These are phyloP conservation scores for Rhizopus sp. DNA, from an alignment of 371 early-diverging fungal genomes.

Conservation along the genomic window DNA sequence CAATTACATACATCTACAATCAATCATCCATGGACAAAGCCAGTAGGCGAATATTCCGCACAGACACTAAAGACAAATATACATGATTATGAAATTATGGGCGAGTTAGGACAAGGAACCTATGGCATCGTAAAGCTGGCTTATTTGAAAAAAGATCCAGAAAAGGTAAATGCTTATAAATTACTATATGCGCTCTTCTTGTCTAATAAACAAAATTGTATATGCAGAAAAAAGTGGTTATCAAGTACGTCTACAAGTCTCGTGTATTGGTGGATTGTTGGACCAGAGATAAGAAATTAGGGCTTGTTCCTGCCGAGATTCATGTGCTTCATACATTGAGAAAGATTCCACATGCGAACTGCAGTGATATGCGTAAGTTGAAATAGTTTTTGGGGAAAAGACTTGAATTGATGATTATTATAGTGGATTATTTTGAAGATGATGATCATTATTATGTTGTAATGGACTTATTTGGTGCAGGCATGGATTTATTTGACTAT, in stretches of 20 bases:
- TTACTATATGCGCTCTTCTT: not conserved
- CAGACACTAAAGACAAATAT: slow-evolving; percentile 43
- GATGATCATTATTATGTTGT: slow-evolving; percentile 69
- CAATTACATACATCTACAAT: not conserved
- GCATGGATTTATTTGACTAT: slow-evolving; percentile 78
- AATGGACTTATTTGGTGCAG: slow-evolving; percentile 62
- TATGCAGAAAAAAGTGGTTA: slow-evolving; percentile 57
- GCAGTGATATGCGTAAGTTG: slow-evolving; percentile 57
- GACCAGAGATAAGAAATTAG: slow-evolving; percentile 61
- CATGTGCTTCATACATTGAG: slow-evolving; percentile 67
- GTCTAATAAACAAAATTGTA: no score
- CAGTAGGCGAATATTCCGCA: slow-evolving; percentile 33
- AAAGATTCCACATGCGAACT: slow-evolving; percentile 63
- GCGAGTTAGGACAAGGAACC: slow-evolving; percentile 73
- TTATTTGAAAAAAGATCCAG: slow-evolving; percentile 37
- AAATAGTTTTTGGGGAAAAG: slow-evolving; percentile 16
- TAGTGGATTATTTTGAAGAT: slow-evolving; percentile 67
- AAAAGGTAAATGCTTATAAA: slow-evolving; percentile 28
- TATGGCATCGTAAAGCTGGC: slow-evolving; percentile 71
- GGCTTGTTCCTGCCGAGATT: slow-evolving; percentile 70
- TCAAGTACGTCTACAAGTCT: slow-evolving; percentile 76
- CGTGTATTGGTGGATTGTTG: slow-evolving; percentile 71
- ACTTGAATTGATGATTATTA: not conserved
- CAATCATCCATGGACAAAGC: not conserved
- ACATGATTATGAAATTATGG: slow-evolving; percentile 63